Base-by-base conservation (phyloP, 1,139 yeast genomes). In the Hyphopichia burtonii region DNA sequence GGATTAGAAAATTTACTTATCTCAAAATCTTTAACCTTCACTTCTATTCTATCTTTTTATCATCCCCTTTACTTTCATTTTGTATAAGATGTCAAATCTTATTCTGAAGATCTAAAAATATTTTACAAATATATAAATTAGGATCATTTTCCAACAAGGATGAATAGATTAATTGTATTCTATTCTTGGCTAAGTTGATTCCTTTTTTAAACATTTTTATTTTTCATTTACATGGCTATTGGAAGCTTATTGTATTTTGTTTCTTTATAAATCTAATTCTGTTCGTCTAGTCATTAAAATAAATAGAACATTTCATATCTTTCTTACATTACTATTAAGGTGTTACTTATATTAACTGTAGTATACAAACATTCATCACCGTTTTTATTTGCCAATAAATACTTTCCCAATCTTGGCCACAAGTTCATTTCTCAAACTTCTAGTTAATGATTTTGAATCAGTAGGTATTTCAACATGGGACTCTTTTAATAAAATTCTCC, bases 321-420 rank as follows among this genome's bases (percentile, higher is more conserved):
- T 20, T 6, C 23, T 20, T 20, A 20, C 28, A 9, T 25, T 25
- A 12, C 28, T 25, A 8, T 8, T 25, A 3, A 25, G 4, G n/a
- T 25, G n/a, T n/a, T n/a, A n/a, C n/a, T n/a, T n/a, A n/a, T n/a
- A n/a, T n/a, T n/a, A n/a, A n/a, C n/a, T 25, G 28, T 25, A 25
- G 28, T 25, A 20, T 25, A 25, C 28, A 25, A 25, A n/a, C n/a
- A n/a, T n/a, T n/a, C n/a, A n/a, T n/a, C n/a, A n/a, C n/a, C n/a
- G n/a, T n/a, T n/a, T n/a, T n/a, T n/a, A n/a, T n/a, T n/a, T n/a
- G 3, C 27, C 33, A 22, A 70, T 61, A 53, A 67, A 73, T 2
- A 68, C 74, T 46, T 56, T 54, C n/a, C 71, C 76, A n/a, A 71
- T 59, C 49, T 65, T 67, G 17, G 58, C 56, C 5, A 61, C 59